A percentile compares a stretch with the other conserved stretches of the same genome.
Conservation (phyloP, 73 alveolate genomes). For the Paraurostyla sp. region DNA sequence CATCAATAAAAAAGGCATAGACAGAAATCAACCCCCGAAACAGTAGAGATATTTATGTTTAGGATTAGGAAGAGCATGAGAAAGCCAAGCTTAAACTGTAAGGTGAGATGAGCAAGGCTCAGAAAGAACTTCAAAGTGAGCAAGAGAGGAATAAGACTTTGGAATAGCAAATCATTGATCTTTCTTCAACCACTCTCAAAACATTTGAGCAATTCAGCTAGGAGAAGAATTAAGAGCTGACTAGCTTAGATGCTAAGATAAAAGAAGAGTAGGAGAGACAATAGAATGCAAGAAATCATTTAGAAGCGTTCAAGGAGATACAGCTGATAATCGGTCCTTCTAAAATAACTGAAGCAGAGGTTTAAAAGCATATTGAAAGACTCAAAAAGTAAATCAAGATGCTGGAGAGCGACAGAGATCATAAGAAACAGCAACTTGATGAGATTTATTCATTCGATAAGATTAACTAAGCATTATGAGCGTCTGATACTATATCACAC, state of each 20-base stretch:
- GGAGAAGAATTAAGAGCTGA: neutral
- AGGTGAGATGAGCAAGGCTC: neutral
- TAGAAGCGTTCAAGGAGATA: conserved; percentile 9
- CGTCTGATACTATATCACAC: too few relatives aligned
- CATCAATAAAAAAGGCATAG: neutral
- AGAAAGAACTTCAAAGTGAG: neutral
- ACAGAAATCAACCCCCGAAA: too few relatives aligned
- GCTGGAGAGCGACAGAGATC: conserved; percentile 8
- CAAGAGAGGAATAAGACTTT: neutral
- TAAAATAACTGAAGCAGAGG: conserved; percentile 20
- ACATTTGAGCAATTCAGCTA: neutral
- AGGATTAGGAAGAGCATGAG: neutral
- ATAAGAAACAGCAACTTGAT: neutral
- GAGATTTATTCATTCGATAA: conserved; percentile 6
- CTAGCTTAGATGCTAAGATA: neutral
- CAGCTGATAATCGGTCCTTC: neutral
- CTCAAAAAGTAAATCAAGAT: neutral
- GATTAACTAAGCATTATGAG: too few relatives aligned
- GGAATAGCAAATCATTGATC: neutral
- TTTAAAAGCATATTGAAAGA: neutral
- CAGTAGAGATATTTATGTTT: neutral
- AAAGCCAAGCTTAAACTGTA: neutral
- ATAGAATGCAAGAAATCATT: neutral
- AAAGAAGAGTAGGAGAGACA: neutral
- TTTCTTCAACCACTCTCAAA: neutral